phyloP scores from a whole-genome alignment of 768 basidiomycete genomes.

The Suillus americanus region DNA sequence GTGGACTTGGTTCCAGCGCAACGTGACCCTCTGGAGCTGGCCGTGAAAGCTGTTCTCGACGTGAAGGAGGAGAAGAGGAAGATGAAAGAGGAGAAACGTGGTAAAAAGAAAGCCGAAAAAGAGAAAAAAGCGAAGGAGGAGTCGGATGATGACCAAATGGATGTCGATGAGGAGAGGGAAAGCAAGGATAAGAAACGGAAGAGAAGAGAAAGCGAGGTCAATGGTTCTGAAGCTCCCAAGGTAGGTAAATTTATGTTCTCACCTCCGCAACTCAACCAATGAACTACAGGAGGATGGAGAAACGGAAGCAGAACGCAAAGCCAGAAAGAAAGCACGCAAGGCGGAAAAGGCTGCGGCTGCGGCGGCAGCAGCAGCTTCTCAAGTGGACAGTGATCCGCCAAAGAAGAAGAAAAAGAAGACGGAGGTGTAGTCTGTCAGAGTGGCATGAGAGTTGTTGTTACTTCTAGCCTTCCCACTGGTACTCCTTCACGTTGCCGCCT shows the following conservation, averaged over 20 bases:
- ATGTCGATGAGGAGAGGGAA: constrained; percentile 41
- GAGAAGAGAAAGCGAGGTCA: constrained; percentile 58
- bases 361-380: constrained; percentile 33
- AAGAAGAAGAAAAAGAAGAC: constrained; percentile 44
- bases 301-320: constrained; percentile 84
- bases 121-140: constrained; percentile 48
- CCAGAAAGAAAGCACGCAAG: constrained; percentile 72
- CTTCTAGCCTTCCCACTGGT: not conserved
- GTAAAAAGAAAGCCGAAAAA: constrained; percentile 58
- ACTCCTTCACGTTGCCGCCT: not conserved
- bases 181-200: constrained; percentile 45
- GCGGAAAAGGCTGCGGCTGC: constrained; percentile 68
- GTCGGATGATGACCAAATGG: constrained; percentile 40
- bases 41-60: constrained; percentile 72
- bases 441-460: not conserved
- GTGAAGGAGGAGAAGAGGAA: constrained; percentile 86
- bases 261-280: constrained; percentile 8
- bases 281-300: constrained; percentile 47
- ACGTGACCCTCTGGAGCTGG: constrained; percentile 73
- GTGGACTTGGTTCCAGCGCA: constrained; percentile 86
- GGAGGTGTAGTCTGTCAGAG: constrained; percentile 21
- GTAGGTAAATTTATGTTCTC: constrained; percentile 31
- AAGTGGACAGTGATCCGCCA: constrained; percentile 42
- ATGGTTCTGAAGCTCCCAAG: constrained; percentile 38
- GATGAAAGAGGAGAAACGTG: constrained; percentile 74